Conservation (phyloP, 257 asterid genomes). For the Leptodermis oblonga region DNA sequence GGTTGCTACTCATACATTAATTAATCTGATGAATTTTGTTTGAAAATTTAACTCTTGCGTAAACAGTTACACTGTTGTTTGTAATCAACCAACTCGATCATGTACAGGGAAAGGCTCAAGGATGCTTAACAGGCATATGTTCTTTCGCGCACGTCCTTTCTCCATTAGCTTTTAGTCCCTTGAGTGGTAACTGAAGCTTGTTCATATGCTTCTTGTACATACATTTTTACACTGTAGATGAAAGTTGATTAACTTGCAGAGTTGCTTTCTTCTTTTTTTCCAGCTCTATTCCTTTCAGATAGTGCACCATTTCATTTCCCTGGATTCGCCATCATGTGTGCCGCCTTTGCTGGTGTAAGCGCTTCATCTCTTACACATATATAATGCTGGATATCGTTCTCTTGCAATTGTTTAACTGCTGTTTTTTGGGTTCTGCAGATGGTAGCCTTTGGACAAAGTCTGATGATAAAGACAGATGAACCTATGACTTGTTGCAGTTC, state of each 20-base stretch:
- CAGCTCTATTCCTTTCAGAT: constrained; percentile 75
- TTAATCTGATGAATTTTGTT: too few relatives aligned
- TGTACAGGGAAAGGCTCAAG: constrained; percentile 83
- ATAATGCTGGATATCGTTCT: neutral
- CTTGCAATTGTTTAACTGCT: neutral
- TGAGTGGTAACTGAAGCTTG: constrained; percentile 45
- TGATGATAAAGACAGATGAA: constrained; percentile 41
- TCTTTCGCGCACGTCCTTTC: constrained; percentile 69
- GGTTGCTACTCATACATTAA: too few relatives aligned
- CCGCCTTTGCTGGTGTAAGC: constrained; percentile 70
- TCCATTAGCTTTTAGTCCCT: constrained; percentile 80
- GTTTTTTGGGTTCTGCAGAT: constrained; percentile 38
- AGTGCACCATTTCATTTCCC: constrained; percentile 83
- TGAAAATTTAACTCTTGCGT: too few relatives aligned
- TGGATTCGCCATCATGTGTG: constrained; percentile 81
- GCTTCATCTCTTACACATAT: neutral
- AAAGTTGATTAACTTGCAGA: neutral
- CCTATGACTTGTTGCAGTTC: constrained; percentile 26
- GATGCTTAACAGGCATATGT: constrained; percentile 77
- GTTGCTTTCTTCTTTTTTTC: neutral
- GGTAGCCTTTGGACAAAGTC: constrained; percentile 71
- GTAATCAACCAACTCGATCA: neutral
- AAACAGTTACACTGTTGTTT: too few relatives aligned
- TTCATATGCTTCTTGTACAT: neutral
- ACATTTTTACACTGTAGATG: neutral